Base-by-base conservation (phyloP, 208 protist species). In the Hexamita inflata region DNA sequence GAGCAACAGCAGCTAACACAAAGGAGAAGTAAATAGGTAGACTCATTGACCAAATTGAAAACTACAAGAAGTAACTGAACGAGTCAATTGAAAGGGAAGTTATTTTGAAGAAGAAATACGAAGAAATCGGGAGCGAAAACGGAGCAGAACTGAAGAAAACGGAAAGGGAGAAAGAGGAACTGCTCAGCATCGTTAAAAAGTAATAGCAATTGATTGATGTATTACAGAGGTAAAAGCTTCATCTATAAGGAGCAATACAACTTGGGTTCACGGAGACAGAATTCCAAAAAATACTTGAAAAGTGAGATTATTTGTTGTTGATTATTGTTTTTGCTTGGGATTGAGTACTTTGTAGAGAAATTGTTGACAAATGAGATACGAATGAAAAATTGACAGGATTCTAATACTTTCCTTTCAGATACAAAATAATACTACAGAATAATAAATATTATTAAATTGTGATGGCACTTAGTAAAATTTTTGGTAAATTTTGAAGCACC, bases 121-220 rank as follows among this genome's bases (percentile, higher is more conserved):
- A 70, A 32, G 9, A 38, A n/a, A 19, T 45, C 34, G 38, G 42
- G 9, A 70, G 42, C 28, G 40, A 15, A n/a, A n/a, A 70, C 4
- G 38, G 15, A 35, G n/a, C 4, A 49, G 35, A 13, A 24, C 9
- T n/a, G 2, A 40, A 49, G 26, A 70, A n/a, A 15, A 15, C n/a
- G 26, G 38, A 35, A n/a, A 40, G 64, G 15, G 64, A 70, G n/a
- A 70, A 45, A 38, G 64, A 70, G 2, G 64, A 70, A 38, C 40
- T 70, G 28, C 35, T 70, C 7, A 30, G 15, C 11, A 70, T 70
- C 15, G 64, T 70, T 11, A 70, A 45, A 34, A 70, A 70, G 35
- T 38, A 70, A 70, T 38, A 70, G 38, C 9, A 70, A 45, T 38
- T 70, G 64, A 70, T 70, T 38, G 64, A 70, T 70, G 64, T 70